phyloP scores from a whole-genome alignment of 805 yeast genomes.

The Candida ficus region DNA sequence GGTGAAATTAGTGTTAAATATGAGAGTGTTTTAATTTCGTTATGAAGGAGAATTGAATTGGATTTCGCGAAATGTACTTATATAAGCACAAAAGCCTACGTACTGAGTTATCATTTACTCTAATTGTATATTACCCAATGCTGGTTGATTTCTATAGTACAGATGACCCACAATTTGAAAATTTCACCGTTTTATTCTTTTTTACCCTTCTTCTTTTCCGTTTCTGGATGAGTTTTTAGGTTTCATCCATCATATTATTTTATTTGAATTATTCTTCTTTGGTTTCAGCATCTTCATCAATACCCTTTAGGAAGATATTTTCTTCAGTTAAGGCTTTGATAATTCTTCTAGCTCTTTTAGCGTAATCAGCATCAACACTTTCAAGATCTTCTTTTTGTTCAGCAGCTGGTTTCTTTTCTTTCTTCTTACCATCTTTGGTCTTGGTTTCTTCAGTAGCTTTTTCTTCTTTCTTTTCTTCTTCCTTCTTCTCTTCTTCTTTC shows the following conservation, averaged over 20 bases:
- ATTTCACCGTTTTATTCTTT: constrained; percentile 13
- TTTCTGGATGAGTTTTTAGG: background rate
- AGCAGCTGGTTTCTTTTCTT: background rate
- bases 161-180: no score
- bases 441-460: constrained; percentile 1
- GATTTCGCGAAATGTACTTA: no score
- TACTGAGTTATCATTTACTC: no score
- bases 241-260: no score
- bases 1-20: background rate
- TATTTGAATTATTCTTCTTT: no score
- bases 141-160: no score
- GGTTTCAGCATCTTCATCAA: constrained; percentile 12
- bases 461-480: background rate
- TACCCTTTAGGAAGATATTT: constrained; percentile 14
- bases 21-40: no score
- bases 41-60: no score
- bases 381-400: constrained; percentile 10
- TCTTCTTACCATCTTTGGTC: background rate
- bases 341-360: constrained; percentile 22
- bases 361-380: constrained; percentile 25
- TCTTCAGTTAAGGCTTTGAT: constrained; percentile 19
- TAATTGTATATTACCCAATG: no score
- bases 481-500: constrained; percentile 9
- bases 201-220: constrained; percentile 1
- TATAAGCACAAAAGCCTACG: no score